Evolutionary conservation across 345 rosid species (phyloP), one percentile per base, ranked within the genome.

Genomic region (Iberis pinnata): DNA sequence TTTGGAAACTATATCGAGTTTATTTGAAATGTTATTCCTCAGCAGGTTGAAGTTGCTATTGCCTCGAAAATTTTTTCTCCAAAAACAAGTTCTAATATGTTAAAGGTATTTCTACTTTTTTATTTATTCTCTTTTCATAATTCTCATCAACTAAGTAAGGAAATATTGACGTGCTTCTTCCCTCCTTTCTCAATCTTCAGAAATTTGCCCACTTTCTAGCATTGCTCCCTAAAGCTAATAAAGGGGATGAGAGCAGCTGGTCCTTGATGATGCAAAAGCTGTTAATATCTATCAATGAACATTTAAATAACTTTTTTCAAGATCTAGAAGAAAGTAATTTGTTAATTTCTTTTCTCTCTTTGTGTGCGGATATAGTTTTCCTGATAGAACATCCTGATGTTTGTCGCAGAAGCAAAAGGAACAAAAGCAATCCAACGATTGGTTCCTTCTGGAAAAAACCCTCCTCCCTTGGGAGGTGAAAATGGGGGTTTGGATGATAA

Each of bases 161-260:
- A 68, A 18, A 40, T 44, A 22, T 32, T 49, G 63, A 36, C 6
- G 8, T 16, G 18, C 18, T 27, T 53, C 56, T 43, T 49, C 29
- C 15, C 43, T 42, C 58, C 38, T 43, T 58, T 51, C 35, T 49
- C 32, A 60, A 37, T 55, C 40, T 68, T 56, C 88, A 92, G 98
- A 85, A 81, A 59, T 76, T 83, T 70, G 80, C 80, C 36, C 68
- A 64, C 71, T 88, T 82, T 62, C 76, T 92, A 32, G 86, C 97
- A 38, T 70, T 81, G 63, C 93, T 92, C 58, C 98, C 98, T 12
- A 81, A 77, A 75, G 73, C 79, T 16, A 88, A 68, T 16, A 88
- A 68, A 73, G 96, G 95, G 47, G 88, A 83, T 64, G 88, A 70
- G 42, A 76, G 73, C 41, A 77, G 79, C 72, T 92, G 98, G 98